Percentiles rank a stretch among this genome's conserved stretches.
These are phyloP conservation scores for Thelonectria blattea DNA, from an alignment of 2,329 filamentous ascomycete species.

Conservation along the genomic window DNA sequence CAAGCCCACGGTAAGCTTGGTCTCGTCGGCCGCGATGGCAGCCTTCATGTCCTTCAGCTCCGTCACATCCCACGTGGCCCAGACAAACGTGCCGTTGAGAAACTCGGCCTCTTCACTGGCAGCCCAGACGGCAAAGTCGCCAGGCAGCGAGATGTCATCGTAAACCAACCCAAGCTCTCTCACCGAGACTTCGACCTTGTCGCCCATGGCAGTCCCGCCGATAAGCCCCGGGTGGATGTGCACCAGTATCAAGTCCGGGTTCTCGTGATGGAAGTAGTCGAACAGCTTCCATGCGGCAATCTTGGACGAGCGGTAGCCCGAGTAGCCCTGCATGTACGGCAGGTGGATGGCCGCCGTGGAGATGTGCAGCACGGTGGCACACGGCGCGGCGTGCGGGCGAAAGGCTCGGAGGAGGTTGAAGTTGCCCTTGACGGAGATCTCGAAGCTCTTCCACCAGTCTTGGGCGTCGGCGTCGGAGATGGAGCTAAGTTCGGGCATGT, in stretches of 20 bases:
- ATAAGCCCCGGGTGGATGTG: slow-evolving; percentile 52
- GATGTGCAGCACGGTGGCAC: slow-evolving; percentile 37
- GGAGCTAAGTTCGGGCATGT: slow-evolving; percentile 23
- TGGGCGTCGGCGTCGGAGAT: slow-evolving; percentile 28
- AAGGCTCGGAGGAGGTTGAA: slow-evolving; percentile 40
- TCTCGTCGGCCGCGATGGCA: slow-evolving; percentile 38
- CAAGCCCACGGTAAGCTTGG: slow-evolving; percentile 31
- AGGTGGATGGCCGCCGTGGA: slow-evolving; percentile 31
- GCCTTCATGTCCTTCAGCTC: slow-evolving; percentile 50
- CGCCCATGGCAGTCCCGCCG: slow-evolving; percentile 40
- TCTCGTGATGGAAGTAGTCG: slow-evolving; percentile 49
- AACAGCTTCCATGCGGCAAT: slow-evolving; percentile 49
- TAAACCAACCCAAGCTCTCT: slow-evolving; percentile 20
- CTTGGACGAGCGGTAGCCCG: slow-evolving; percentile 51
- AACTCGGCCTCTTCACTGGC: slow-evolving; percentile 53
- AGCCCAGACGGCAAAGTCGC: slow-evolving; percentile 52
- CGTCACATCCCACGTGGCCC: slow-evolving; percentile 58
- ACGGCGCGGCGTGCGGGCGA: slow-evolving; percentile 33
- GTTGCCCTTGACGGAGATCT: slow-evolving; percentile 40
- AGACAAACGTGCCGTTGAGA: slow-evolving; percentile 53
- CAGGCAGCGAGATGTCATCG: slow-evolving; percentile 43
- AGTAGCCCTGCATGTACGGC: slow-evolving; percentile 38
- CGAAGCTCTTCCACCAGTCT: slow-evolving; percentile 38
- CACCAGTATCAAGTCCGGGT: slow-evolving; percentile 46
- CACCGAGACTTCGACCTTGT: slow-evolving; percentile 18